phyloP scores from a whole-genome alignment of 1,284 basidiomycete genomes.

The Ceratorhiza oryzae-sativae region DNA sequence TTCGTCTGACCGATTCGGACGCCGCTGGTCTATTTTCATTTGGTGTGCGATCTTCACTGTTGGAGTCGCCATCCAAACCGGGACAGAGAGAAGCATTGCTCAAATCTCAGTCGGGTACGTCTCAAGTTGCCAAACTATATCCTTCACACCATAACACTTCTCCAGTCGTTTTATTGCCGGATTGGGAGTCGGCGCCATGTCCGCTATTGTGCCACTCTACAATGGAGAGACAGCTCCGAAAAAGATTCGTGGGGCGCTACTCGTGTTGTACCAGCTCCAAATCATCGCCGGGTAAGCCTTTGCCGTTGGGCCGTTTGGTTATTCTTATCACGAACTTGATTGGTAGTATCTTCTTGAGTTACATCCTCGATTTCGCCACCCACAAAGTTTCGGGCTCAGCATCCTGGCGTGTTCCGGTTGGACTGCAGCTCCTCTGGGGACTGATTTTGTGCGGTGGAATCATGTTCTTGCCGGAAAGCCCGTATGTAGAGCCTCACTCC shows the following conservation, averaged over 20 bases:
- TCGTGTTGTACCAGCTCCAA: slow-evolving; percentile 79
- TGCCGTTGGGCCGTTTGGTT: neutral
- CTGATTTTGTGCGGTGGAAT: slow-evolving; percentile 71
- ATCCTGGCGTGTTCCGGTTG: slow-evolving; percentile 67
- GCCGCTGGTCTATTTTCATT: slow-evolving; percentile 73
- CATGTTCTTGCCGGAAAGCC: slow-evolving; percentile 81
- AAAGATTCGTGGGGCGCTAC: slow-evolving; percentile 71
- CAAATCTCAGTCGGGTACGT: slow-evolving; percentile 68
- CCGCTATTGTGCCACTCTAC: slow-evolving; percentile 80
- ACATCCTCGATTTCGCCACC: slow-evolving; percentile 74
- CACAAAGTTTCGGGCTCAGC: slow-evolving; percentile 65
- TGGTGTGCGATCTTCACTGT: slow-evolving; percentile 79
- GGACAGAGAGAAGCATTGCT: slow-evolving; percentile 63
- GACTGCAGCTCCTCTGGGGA: slow-evolving; percentile 72
- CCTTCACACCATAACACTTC: neutral
- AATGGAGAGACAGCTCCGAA: slow-evolving; percentile 83
- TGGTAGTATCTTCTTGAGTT: slow-evolving; percentile 70
- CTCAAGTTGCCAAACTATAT: neutral
- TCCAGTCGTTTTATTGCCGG: slow-evolving; percentile 68
- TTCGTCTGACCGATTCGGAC: slow-evolving; percentile 75
- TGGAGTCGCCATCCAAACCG: slow-evolving; percentile 75
- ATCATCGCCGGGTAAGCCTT: slow-evolving; percentile 68
- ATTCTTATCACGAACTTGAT: slow-evolving; percentile 14
- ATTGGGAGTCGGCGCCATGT: slow-evolving; percentile 78
- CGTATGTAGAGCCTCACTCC: slow-evolving; percentile 54